Percentiles rank a stretch among this genome's conserved stretches.
Evolutionary conservation across 1,139 yeast genomes (phyloP).

Genomic region (Fermentozyma sake): DNA sequence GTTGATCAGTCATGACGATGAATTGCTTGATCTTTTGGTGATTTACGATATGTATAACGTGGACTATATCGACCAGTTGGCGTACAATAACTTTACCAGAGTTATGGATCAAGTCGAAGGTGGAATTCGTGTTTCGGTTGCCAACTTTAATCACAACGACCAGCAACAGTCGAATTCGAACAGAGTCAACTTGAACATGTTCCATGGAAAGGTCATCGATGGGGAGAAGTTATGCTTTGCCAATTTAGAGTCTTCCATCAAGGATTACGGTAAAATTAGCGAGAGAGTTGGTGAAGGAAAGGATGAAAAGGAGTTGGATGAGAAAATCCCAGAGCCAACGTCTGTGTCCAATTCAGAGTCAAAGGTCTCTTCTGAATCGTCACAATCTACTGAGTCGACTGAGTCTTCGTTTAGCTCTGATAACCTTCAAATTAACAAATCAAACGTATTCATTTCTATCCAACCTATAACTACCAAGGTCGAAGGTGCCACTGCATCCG

Average conservation of each 20-base stretch:
- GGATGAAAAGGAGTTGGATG: slow-evolving; percentile 10
- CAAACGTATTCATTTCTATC: slow-evolving; percentile 74
- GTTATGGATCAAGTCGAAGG: slow-evolving; percentile 96
- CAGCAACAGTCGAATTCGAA: slow-evolving; percentile 5
- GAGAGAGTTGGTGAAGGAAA: slow-evolving; percentile 15
- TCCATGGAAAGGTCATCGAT: slow-evolving; percentile 72
- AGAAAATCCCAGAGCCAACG: slow-evolving; percentile 15
- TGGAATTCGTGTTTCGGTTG: slow-evolving; percentile 59
- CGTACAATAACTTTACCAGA: slow-evolving; percentile 64
- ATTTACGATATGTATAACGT: slow-evolving; percentile 81
- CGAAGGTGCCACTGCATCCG: slow-evolving; percentile 18
- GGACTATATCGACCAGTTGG: slow-evolving; percentile 57
- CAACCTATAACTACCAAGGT: slow-evolving; percentile 53
- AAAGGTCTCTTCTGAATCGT: too few relatives aligned
- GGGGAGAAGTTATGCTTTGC: slow-evolving; percentile 91
- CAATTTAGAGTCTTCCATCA: slow-evolving; percentile 71
- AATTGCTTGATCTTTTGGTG: slow-evolving; percentile 41
- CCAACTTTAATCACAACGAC: slow-evolving; percentile 46
- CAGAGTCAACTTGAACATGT: slow-evolving; percentile 57
- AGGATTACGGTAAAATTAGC: slow-evolving; percentile 32
- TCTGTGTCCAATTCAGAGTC: slow-evolving; percentile 4
- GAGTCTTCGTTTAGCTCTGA: slow-evolving; percentile 3
- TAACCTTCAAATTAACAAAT: slow-evolving; percentile 32
- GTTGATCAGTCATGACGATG: slow-evolving; percentile 66
- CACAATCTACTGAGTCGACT: slow-evolving; percentile 9